phyloP scores from a whole-genome alignment of 164 flowering plant species.

The Houttuynia cordata region DNA sequence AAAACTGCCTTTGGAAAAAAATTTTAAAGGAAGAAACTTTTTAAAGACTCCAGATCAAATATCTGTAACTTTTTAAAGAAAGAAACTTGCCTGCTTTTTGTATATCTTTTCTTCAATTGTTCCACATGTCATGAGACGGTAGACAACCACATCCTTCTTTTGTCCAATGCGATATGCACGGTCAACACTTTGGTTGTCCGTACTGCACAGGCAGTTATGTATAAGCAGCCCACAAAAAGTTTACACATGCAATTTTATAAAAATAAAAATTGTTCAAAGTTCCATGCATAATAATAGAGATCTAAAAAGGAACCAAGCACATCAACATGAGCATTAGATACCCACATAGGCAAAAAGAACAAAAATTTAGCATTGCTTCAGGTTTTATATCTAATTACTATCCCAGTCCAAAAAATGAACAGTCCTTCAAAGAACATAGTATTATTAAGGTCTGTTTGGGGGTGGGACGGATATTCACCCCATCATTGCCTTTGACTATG shows the following conservation, averaged over 20 bases:
- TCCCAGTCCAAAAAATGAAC: too few relatives aligned
- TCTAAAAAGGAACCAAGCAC: too few relatives aligned
- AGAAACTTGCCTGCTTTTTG: constrained; percentile 64
- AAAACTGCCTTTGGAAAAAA: background rate
- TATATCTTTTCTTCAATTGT: constrained; percentile 98
- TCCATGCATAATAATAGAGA: background rate
- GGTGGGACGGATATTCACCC: too few relatives aligned
- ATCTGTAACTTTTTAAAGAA: background rate
- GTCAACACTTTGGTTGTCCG: constrained; percentile 98
- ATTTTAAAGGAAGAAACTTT: too few relatives aligned
- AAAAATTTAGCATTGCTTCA: too few relatives aligned
- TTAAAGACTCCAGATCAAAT: too few relatives aligned
- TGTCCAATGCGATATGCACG: constrained; percentile 99
- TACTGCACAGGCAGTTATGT: constrained; percentile 32
- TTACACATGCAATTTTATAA: background rate
- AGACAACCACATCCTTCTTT: constrained; percentile 91
- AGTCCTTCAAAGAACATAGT: too few relatives aligned
- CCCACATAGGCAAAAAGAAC: too few relatives aligned
- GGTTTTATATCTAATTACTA: too few relatives aligned
- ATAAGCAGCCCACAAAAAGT: background rate
- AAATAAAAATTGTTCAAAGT: background rate
- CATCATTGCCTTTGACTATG: too few relatives aligned
- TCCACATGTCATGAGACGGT: constrained; percentile 91
- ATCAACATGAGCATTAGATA: too few relatives aligned
- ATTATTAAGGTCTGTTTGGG: too few relatives aligned